Evolutionary conservation across 2,329 filamentous ascomycete genomes (phyloP), one percentile per base, ranked within the genome.

Genomic region (Ophiostoma himal-ulmi): DNA sequence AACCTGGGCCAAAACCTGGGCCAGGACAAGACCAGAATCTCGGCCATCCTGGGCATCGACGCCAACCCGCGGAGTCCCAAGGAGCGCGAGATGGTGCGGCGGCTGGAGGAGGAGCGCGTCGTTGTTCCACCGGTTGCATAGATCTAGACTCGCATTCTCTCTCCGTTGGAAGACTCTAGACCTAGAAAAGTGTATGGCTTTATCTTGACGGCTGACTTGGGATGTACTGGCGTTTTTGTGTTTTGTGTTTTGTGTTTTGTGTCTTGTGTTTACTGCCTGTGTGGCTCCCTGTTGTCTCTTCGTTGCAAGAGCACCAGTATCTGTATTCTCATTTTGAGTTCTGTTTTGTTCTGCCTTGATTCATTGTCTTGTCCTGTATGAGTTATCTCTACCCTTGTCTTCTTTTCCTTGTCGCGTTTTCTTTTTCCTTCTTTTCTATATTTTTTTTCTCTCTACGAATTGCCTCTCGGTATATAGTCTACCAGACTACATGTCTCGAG

Each of bases 41-140:
- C 86, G 62, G 86, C 87, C 44, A 86, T 89, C 70, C 80, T 89
- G 34, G 86, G 86, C 54, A 86, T 86, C 73, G 85, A 88, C 74
- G 83, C 85, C 54, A 85, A 85, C 76, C 85, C 85, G 30, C 79
- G 85, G 54, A 86, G 83, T 75, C 84, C 84, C 57, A 82, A 83
- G 74, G 86, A 88, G 78, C 81, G 85, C 75, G 85, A 87, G 77
- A 79, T 87, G 76, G 83, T 87, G 70, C 82, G 85, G 75, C 79
- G 84, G 73, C 79, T 65, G 36, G 62, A 65, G 36, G 83, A 86
- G 76, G 82, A 83, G 75, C 65, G 74, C 30, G 73, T 72, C 5
- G 30, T 69, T 7, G 71, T 73, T 4, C 60, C 70, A 30, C 62
- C 70, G 1, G 70, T 65, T 14, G 73, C 71, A 26, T 60, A 3